Percentiles rank a stretch among this genome's conserved stretches.
Evolutionary conservation across 768 basidiomycete genomes (phyloP).

Genomic region (Calvatia gigantea): DNA sequence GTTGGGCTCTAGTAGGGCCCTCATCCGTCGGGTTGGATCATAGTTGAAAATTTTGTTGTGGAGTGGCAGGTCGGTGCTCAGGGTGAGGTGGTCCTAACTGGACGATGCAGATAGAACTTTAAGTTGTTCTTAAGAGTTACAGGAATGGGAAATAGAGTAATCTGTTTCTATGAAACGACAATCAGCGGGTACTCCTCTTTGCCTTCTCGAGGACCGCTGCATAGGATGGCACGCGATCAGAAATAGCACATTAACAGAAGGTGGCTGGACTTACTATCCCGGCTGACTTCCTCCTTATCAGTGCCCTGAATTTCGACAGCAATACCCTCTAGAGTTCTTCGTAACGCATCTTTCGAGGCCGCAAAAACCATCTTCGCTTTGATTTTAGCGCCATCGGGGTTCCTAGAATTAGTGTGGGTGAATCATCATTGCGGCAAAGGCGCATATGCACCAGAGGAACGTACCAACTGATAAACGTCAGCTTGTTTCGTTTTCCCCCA

Average conservation of each 20-base stretch:
- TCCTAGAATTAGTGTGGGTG: slow-evolving; percentile 48
- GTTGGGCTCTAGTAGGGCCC: no score
- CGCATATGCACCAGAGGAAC: slow-evolving; percentile 24
- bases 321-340: slow-evolving; percentile 71
- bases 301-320: slow-evolving; percentile 84
- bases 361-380: slow-evolving; percentile 94
- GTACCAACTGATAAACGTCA: slow-evolving; percentile 83
- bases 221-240: slow-evolving; percentile 7
- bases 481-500: slow-evolving; percentile 81
- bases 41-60: no score
- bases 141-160: no score
- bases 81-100: no score
- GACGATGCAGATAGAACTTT: neutral
- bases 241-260: neutral
- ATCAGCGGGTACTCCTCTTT: slow-evolving; percentile 6
- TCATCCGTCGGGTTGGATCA: no score
- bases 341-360: slow-evolving; percentile 80
- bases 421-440: neutral
- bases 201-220: slow-evolving; percentile 26
- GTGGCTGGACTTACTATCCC: slow-evolving; percentile 55
- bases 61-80: no score
- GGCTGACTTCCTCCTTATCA: slow-evolving; percentile 67
- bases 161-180: neutral
- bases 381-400: slow-evolving; percentile 80
- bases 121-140: neutral